phyloP scores from a whole-genome alignment of 495 filamentous ascomycete genomes.

The Penicillium tannophilum region DNA sequence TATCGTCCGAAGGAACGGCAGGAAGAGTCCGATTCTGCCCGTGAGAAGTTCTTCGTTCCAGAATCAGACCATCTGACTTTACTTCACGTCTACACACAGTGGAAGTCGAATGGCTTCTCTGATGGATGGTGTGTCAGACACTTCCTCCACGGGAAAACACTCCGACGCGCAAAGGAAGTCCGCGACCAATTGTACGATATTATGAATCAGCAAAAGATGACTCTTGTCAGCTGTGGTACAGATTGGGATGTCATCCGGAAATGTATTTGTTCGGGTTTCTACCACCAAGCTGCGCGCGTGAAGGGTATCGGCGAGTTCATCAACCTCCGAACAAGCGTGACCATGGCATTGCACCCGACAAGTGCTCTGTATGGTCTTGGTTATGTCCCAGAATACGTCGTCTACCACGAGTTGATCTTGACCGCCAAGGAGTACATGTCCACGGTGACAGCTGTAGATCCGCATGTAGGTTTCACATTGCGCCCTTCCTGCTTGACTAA shows the following conservation, averaged over 20 bases:
- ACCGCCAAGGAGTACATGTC: conserved; percentile 99
- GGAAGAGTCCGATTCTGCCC: conserved; percentile 92
- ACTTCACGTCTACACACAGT: conserved; percentile 93
- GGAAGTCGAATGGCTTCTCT: conserved; percentile 86
- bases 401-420: conserved; percentile 97
- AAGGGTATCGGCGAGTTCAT: conserved; percentile 97
- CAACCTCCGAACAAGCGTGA: conserved; percentile 92
- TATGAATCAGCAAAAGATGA: conserved; percentile 92
- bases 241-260: conserved; percentile 96
- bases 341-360: conserved; percentile 91
- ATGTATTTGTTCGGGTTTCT: conserved; percentile 97
- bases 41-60: conserved; percentile 98
- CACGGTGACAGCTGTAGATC: conserved; percentile 93
- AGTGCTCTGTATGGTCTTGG: conserved; percentile 89
- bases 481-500: not conserved
- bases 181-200: conserved; percentile 92
- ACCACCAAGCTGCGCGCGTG: conserved; percentile 96
- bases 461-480: conserved; percentile 58
- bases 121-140: conserved; percentile 92
- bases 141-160: conserved; percentile 89
- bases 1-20: conserved; percentile 97
- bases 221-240: conserved; percentile 83
- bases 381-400: conserved; percentile 93
- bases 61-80: conserved; percentile 97
- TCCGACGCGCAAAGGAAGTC: conserved; percentile 90